phyloP scores from a whole-genome alignment of 2,329 filamentous ascomycete genomes.

The Cladosporium oxysporum region DNA sequence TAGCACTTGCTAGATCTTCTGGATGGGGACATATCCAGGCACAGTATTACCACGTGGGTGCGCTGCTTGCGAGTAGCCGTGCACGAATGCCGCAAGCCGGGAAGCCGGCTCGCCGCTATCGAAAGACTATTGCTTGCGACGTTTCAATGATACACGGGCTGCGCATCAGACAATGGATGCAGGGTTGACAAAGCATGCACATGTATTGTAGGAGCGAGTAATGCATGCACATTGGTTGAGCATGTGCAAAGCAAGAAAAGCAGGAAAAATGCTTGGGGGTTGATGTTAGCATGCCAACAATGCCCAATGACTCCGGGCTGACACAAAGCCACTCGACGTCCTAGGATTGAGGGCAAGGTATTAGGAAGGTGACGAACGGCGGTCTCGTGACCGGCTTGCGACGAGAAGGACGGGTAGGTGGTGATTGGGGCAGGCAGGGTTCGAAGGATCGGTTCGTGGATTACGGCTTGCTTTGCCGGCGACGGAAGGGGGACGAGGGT shows the following conservation, averaged over 20 bases:
- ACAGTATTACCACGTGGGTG: constrained; percentile 2
- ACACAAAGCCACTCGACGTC: not conserved
- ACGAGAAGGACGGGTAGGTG: not conserved
- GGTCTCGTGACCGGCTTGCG: constrained; percentile 18
- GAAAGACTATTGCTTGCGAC: constrained; percentile 1
- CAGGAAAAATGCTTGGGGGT: not conserved
- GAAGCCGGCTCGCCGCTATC: constrained; percentile 6
- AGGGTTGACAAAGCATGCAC: not conserved
- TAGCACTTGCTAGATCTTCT: not conserved
- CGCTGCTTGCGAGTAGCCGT: constrained; percentile 2
- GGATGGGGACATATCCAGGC: not conserved
- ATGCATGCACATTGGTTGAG: constrained; percentile 15
- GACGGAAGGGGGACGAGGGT: constrained; percentile 11
- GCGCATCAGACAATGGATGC: not conserved
- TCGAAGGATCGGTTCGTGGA: constrained; percentile 17
- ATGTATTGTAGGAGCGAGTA: not conserved
- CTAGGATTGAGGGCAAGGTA: not conserved
- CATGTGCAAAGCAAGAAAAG: not conserved
- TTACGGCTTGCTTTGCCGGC: constrained; percentile 14
- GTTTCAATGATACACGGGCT: not conserved
- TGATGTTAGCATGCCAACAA: not conserved
- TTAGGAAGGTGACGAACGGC: constrained; percentile 2
- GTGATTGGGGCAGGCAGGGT: not conserved
- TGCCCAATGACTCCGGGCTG: not conserved
- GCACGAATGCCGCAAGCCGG: constrained; percentile 4